A percentile compares a stretch with the other conserved stretches of the same genome.
Conservation (phyloP, 2,329 filamentous ascomycete species). For the Paramyrothecium sp. region DNA sequence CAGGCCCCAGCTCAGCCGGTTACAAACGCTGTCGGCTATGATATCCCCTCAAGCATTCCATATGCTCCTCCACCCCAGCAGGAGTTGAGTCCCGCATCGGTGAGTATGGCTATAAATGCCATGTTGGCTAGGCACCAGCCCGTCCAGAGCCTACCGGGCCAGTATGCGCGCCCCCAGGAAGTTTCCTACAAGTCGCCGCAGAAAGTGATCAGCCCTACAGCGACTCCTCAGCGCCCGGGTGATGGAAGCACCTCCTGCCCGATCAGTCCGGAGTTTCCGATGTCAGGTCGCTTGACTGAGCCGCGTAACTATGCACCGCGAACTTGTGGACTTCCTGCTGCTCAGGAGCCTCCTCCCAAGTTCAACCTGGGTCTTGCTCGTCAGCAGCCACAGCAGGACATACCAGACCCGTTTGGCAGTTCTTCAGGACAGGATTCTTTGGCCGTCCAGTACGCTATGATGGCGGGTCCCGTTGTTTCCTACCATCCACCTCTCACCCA, state of each 20-base stretch:
- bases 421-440: neutral
- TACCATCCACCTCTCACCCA: slow-evolving; percentile 6
- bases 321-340: slow-evolving; percentile 20
- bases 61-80: neutral
- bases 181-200: neutral
- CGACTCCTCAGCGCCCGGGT: slow-evolving; percentile 13
- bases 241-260: neutral
- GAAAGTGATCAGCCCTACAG: slow-evolving; percentile 9
- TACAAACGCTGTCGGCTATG: slow-evolving; percentile 1
- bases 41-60: neutral
- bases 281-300: slow-evolving; percentile 29
- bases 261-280: slow-evolving; percentile 7
- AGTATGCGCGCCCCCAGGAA: neutral
- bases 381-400: neutral
- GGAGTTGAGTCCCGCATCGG: neutral
- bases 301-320: slow-evolving; percentile 41
- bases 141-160: neutral
- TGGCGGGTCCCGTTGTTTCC: slow-evolving; percentile 3
- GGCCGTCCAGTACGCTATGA: neutral
- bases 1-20: too few species aligned
- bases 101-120: neutral
- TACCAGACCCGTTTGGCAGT: slow-evolving; percentile 15
- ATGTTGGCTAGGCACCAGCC: neutral
- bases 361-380: slow-evolving; percentile 26
- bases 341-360: slow-evolving; percentile 32